These are phyloP conservation scores for Citrus medica DNA, from an alignment of 345 rosid species.

Conservation along the genomic window DNA sequence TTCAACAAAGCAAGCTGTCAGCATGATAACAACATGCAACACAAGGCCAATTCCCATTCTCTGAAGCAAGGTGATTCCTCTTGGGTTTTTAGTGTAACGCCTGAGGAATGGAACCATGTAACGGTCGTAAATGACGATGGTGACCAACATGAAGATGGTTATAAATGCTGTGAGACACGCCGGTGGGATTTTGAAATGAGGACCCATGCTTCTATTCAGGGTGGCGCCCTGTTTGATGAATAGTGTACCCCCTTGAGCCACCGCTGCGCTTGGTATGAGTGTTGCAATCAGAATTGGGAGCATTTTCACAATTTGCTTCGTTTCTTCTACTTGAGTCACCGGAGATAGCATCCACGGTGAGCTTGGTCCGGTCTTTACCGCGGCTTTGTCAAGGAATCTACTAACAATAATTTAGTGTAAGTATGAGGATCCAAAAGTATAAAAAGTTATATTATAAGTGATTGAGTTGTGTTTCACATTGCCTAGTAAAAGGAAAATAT, in stretches of 20 bases:
- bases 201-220: slow-evolving; percentile 47
- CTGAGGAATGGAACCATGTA: slow-evolving; percentile 37
- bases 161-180: slow-evolving; percentile 64
- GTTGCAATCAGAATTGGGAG: slow-evolving; percentile 41
- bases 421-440: no score
- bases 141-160: slow-evolving; percentile 64
- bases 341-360: slow-evolving; percentile 56
- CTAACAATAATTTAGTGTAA: not conserved
- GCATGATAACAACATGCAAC: slow-evolving; percentile 51
- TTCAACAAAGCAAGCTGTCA: slow-evolving; percentile 46
- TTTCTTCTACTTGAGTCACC: slow-evolving; percentile 64
- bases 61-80: slow-evolving; percentile 74
- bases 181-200: slow-evolving; percentile 65
- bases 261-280: slow-evolving; percentile 50
- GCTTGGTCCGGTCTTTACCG: slow-evolving; percentile 30
- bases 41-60: slow-evolving; percentile 70
- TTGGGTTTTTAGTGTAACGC: slow-evolving; percentile 52
- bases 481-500: rapidly evolving
- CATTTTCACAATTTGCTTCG: slow-evolving; percentile 68
- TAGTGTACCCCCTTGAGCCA: slow-evolving; percentile 50
- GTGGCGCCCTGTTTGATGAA: slow-evolving; percentile 73
- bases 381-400: slow-evolving; percentile 68
- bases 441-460: not conserved
- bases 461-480: no score
- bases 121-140: slow-evolving; percentile 52